Evolutionary conservation across 345 rosid species (phyloP).

Genomic region (Brassica nigra): DNA sequence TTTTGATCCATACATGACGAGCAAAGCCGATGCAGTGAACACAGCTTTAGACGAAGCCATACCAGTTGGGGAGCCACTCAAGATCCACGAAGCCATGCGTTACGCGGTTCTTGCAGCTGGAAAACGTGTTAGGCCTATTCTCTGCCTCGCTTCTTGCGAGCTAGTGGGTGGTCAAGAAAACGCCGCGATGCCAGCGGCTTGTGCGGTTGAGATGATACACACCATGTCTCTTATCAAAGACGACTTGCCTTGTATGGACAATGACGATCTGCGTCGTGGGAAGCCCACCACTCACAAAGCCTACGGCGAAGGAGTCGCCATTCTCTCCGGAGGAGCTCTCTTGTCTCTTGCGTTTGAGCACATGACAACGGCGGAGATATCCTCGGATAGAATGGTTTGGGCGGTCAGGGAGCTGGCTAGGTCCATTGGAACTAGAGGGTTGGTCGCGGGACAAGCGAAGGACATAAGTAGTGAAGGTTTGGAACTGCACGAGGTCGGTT

Average conservation of each 20-base stretch:
- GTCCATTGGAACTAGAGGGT: constrained; percentile 65
- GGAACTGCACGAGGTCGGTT: constrained; percentile 44
- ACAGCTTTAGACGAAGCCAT: constrained; percentile 56
- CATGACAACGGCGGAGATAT: constrained; percentile 33
- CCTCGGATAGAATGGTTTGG: constrained; percentile 51
- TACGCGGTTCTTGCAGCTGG: constrained; percentile 65
- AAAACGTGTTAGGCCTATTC: constrained; percentile 64
- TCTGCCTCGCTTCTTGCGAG: constrained; percentile 70
- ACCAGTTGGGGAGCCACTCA: constrained; percentile 47
- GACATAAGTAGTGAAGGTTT: constrained; percentile 73
- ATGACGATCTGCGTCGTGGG: not conserved
- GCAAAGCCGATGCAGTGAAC: constrained; percentile 54
- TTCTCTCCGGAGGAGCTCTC: not conserved
- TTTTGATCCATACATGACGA: constrained; percentile 68
- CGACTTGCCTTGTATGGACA: constrained; percentile 1
- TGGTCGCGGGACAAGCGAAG: constrained; percentile 88
- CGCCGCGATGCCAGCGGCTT: not conserved
- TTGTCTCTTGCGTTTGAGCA: not conserved
- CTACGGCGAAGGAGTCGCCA: not conserved
- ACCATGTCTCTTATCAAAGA: not conserved
- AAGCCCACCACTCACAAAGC: not conserved
- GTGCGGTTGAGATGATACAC: not conserved
- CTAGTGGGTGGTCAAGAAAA: constrained; percentile 57
- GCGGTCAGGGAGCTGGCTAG: constrained; percentile 74
- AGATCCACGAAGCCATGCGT: constrained; percentile 69